These are phyloP conservation scores for Psophocarpus tetragonolobus DNA, from an alignment of 306 rosid genomes.

Conservation along the genomic window DNA sequence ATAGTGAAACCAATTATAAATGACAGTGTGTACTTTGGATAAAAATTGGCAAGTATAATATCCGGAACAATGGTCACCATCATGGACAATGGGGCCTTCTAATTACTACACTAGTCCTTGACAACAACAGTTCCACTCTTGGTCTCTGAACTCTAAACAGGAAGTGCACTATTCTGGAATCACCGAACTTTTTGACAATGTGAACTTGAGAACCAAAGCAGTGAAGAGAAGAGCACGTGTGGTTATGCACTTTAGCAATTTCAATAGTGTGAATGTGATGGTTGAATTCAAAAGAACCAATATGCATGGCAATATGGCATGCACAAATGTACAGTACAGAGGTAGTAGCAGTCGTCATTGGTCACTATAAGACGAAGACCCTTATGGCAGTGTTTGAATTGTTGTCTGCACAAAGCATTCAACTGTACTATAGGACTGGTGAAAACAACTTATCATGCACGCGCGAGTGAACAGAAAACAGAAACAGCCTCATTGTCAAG, in stretches of 20 bases:
- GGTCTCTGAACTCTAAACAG: slow-evolving; percentile 23
- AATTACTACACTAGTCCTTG: neutral
- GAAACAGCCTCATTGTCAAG: slow-evolving; percentile 34
- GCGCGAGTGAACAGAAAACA: slow-evolving; percentile 38
- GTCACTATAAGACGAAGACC: slow-evolving; percentile 1
- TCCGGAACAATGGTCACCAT: neutral
- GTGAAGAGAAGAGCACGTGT: slow-evolving; percentile 36
- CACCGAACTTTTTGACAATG: neutral
- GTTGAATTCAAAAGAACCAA: slow-evolving; percentile 18
- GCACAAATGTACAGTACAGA: neutral
- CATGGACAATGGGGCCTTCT: neutral
- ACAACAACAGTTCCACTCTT: slow-evolving; percentile 10
- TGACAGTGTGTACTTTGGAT: neutral
- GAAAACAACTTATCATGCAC: slow-evolving; percentile 41
- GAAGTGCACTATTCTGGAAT: neutral
- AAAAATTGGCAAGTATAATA: neutral
- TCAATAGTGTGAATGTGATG: slow-evolving; percentile 23
- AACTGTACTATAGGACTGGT: neutral
- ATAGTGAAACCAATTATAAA: neutral
- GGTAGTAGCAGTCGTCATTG: neutral
- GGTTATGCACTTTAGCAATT: slow-evolving; percentile 16
- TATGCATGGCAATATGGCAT: neutral
- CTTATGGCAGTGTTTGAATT: slow-evolving; percentile 11
- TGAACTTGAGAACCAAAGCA: slow-evolving; percentile 9
- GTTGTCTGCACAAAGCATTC: slow-evolving; percentile 21